These are phyloP conservation scores for Geosmithia flava DNA, from an alignment of 2,329 filamentous ascomycete species.

Conservation along the genomic window DNA sequence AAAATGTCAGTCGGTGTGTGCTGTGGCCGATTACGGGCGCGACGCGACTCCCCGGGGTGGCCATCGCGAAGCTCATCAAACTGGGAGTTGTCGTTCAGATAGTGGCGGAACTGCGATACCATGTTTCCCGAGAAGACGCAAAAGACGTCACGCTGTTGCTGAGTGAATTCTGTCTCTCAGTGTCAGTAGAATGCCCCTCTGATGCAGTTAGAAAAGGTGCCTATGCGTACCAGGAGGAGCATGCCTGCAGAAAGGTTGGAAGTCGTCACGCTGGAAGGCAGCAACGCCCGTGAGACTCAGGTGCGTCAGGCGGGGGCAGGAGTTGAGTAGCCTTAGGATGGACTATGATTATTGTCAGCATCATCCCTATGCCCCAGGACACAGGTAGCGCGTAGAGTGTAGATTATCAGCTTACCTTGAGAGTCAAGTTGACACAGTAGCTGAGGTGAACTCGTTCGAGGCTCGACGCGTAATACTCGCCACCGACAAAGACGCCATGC, in stretches of 20 bases:
- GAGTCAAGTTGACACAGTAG: conserved; percentile 78
- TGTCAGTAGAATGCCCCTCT: conserved; percentile 10
- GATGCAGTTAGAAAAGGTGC: not conserved
- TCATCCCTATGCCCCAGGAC: not conserved
- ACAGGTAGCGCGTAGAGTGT: not conserved
- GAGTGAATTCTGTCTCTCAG: conserved; percentile 67
- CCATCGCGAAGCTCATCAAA: conserved; percentile 31
- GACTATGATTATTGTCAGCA: conserved; percentile 41
- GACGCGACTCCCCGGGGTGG: conserved; percentile 4
- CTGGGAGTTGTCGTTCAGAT: conserved; percentile 50
- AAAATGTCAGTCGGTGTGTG: not conserved
- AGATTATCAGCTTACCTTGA: conserved; percentile 47
- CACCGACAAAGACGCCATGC: conserved; percentile 31
- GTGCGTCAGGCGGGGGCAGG: conserved; percentile 85
- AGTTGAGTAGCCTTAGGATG: conserved; percentile 79
- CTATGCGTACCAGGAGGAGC: conserved; percentile 54
- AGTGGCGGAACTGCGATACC: conserved; percentile 63
- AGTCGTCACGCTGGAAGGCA: conserved; percentile 75
- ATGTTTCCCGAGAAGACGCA: conserved; percentile 92
- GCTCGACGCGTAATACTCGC: conserved; percentile 47
- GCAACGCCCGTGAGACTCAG: conserved; percentile 88
- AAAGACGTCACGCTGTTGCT: conserved; percentile 89
- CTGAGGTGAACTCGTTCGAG: conserved; percentile 92
- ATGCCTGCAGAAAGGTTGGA: conserved; percentile 74
- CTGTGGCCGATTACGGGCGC: not conserved